Evolutionary conservation across 2,329 filamentous ascomycete genomes (phyloP).

Genomic region (Fonsecaea pugnacius): DNA sequence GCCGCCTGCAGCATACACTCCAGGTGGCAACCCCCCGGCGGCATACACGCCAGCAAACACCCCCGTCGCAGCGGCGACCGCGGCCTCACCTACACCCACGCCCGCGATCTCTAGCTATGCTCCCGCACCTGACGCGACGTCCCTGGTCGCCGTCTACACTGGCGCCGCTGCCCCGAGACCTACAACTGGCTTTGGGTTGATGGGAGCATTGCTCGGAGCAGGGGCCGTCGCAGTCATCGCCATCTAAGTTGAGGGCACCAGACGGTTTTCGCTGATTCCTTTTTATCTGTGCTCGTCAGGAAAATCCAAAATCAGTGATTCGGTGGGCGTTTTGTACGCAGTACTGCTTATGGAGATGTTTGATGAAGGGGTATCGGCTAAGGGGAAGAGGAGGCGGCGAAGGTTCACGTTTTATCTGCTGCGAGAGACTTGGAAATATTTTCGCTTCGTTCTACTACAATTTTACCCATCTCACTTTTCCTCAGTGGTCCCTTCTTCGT

Average conservation of each 20-base stretch:
- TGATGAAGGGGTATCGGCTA: background rate
- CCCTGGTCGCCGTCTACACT: background rate
- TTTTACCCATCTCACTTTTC: background rate
- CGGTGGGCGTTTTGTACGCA: background rate
- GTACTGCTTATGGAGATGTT: background rate
- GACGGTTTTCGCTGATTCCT: too few relatives aligned
- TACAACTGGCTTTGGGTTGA: background rate
- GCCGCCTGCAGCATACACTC: background rate
- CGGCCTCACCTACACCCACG: background rate
- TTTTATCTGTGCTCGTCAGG: too few relatives aligned
- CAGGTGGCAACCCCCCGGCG: background rate
- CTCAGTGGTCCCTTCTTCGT: too few relatives aligned
- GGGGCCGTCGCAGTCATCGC: background rate
- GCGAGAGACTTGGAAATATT: background rate
- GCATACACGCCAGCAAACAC: background rate
- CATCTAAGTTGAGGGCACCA: background rate
- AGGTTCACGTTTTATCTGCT: background rate
- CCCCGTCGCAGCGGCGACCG: background rate
- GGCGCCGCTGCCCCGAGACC: background rate
- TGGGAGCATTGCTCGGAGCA: constrained; percentile 1
- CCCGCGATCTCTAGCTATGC: background rate
- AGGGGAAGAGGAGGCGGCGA: too few relatives aligned
- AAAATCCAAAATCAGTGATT: too few relatives aligned
- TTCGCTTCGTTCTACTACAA: background rate
- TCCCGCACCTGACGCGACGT: background rate